Evolutionary conservation across 306 rosid genomes (phyloP), one percentile per base, ranked within the genome.

Genomic region (Glycine soja): DNA sequence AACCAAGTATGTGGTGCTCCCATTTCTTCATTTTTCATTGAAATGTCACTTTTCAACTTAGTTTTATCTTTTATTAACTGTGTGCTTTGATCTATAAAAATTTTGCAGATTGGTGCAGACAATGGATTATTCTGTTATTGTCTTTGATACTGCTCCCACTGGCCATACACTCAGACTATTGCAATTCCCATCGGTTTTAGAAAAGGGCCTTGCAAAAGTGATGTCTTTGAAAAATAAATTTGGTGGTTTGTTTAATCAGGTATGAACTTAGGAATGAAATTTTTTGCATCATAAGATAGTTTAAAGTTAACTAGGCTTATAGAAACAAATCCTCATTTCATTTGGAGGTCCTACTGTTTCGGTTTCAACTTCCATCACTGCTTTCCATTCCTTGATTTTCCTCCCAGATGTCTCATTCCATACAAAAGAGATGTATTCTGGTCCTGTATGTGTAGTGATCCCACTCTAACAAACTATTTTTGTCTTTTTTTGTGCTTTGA

Each of bases 71-170:
- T 66, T 13, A 13, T 52, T 61, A 45, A 45, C 72, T 48, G 6
- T 71, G 13, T 77, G 82, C 48, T 54, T 78, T 84, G 54, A 32
- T 71, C 70, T 18, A 46, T 72, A 45, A 46, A 34, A 76, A 16
- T 59, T 84, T 66, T 86, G 54, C 94, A 96, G 99, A 90, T 84
- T 96, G 93, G 99, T 96, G 78, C 98, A 96, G 81, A 93, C 99
- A 47, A 90, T 96, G 99, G 99, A 96, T 83, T 96, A 96, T 82
- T 96, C 99, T 40, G 97, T 96, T 47, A 96, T 96, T 72, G 97
- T 96, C 64, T 96, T 96, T 72, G 98, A 96, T 85, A 96, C 99
- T 69, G 99, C 99, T 82, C 99, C 99, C 83, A 96, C 99, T 69
- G 98, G 99, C 62, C 99, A 93, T 85, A 96, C 99, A 3, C 97